Percentiles rank a stretch among this genome's conserved stretches.
Conservation (phyloP, 352 stramenopile genomes). For the Phytophthora cryptogea region DNA sequence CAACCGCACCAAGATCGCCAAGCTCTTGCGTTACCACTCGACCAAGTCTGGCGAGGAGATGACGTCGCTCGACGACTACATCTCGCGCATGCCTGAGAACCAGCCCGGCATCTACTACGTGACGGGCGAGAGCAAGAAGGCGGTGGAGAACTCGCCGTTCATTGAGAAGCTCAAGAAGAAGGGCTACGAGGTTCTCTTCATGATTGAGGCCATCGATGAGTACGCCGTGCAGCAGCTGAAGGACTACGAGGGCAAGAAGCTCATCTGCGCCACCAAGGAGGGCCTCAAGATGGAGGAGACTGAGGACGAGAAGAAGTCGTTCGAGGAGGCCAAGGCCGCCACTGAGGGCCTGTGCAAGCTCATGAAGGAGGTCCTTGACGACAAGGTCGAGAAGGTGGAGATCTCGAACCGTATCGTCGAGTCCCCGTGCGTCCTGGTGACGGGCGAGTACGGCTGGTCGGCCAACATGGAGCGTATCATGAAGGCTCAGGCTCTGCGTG, state of each 20-base stretch:
- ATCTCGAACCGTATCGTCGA: slow-evolving; percentile 99
- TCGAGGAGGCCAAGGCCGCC: slow-evolving; percentile 99
- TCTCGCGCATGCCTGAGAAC: slow-evolving; percentile 95
- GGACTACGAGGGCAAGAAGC: slow-evolving; percentile 99
- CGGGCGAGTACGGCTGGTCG: slow-evolving; percentile 99
- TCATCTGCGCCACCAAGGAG: slow-evolving; percentile 98
- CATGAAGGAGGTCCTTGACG: slow-evolving; percentile 99
- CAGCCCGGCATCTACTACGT: slow-evolving; percentile 99
- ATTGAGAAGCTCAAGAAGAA: slow-evolving; percentile 99
- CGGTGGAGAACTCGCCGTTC: slow-evolving; percentile 99
- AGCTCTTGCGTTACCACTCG: slow-evolving; percentile 98
- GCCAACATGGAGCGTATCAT: slow-evolving; percentile 99
- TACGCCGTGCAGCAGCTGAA: slow-evolving; percentile 99
- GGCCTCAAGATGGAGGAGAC: slow-evolving; percentile 96
- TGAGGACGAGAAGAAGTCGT: slow-evolving; percentile 98
- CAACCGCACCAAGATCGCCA: slow-evolving; percentile 99
- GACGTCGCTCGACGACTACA: slow-evolving; percentile 99
- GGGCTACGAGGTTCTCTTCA: slow-evolving; percentile 99
- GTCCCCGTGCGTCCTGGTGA: slow-evolving; percentile 98
- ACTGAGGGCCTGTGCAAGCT: slow-evolving; percentile 98
- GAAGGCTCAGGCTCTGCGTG: slow-evolving; percentile 99
- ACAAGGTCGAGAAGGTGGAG: slow-evolving; percentile 99
- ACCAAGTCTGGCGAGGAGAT: slow-evolving; percentile 98
- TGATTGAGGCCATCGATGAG: slow-evolving; percentile 99
- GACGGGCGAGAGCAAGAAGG: slow-evolving; percentile 98